Evolutionary conservation across 2,329 filamentous ascomycete species (phyloP).

Genomic region (Hypoxylon sp.): DNA sequence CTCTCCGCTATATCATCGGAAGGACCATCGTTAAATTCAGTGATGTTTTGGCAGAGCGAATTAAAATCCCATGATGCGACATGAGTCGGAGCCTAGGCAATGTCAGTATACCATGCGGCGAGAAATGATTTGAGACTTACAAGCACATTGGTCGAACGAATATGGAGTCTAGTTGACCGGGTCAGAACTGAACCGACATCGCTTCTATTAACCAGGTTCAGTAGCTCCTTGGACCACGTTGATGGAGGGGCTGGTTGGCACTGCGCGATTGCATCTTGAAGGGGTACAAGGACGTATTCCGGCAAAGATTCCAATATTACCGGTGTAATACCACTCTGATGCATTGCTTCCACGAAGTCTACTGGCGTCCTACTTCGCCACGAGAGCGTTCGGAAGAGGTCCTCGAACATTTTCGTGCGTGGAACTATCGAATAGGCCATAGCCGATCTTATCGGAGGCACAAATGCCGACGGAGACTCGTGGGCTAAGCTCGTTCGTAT

Average conservation of each 20-base stretch:
- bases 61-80: conserved; percentile 79
- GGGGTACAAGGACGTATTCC: conserved; percentile 81
- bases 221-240: conserved; percentile 77
- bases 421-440: conserved; percentile 63
- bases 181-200: conserved; percentile 79
- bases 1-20: conserved; percentile 85
- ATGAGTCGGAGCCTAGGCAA: conserved; percentile 68
- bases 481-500: conserved; percentile 61
- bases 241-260: conserved; percentile 87
- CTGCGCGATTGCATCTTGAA: conserved; percentile 85
- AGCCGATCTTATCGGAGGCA: conserved; percentile 41
- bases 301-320: conserved; percentile 84
- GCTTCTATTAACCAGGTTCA: conserved; percentile 82
- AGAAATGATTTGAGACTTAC: conserved; percentile 52
- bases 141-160: conserved; percentile 55
- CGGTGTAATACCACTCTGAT: conserved; percentile 74
- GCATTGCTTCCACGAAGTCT: conserved; percentile 80
- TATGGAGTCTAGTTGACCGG: conserved; percentile 56
- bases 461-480: conserved; percentile 24
- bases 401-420: conserved; percentile 76
- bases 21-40: conserved; percentile 69
- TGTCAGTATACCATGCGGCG: conserved; percentile 44
- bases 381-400: conserved; percentile 72
- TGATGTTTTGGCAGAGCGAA: conserved; percentile 77
- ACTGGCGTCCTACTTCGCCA: conserved; percentile 62